Conservation (phyloP, 2,329 filamentous ascomycete genomes). For the Scleromitrula shiraiana region DNA sequence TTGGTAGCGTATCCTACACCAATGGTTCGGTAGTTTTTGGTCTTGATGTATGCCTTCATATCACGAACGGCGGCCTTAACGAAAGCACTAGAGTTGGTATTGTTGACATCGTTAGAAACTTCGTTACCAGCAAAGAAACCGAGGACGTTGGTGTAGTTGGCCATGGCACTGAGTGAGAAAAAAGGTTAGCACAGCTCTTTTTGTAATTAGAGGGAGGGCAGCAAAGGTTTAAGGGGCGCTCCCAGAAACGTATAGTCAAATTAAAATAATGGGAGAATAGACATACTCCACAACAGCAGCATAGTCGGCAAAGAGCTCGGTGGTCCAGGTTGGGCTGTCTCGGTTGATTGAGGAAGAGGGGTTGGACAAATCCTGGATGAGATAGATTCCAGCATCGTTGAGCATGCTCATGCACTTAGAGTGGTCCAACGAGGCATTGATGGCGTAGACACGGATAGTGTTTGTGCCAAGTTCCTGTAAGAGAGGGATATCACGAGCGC, state of each 20-base stretch:
- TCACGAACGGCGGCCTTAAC: slow-evolving; percentile 98
- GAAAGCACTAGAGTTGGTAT: slow-evolving; percentile 83
- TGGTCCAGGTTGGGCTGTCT: slow-evolving; percentile 69
- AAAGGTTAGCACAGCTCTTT: background rate
- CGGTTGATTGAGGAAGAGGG: slow-evolving; percentile 81
- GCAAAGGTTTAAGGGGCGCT: no score
- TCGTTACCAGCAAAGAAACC: slow-evolving; percentile 99
- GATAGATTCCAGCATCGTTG: slow-evolving; percentile 82
- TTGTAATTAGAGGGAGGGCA: background rate
- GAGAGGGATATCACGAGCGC: slow-evolving; percentile 79
- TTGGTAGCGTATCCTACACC: slow-evolving; percentile 95
- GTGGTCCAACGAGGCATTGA: slow-evolving; percentile 75
- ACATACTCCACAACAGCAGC: slow-evolving; percentile 64
- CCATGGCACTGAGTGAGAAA: slow-evolving; percentile 41
- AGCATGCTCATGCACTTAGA: slow-evolving; percentile 76
- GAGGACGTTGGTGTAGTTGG: slow-evolving; percentile 80
- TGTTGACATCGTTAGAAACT: slow-evolving; percentile 81
- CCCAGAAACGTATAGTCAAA: no score
- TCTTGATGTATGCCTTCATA: slow-evolving; percentile 87
- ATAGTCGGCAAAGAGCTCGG: slow-evolving; percentile 72
- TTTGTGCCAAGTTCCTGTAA: slow-evolving; percentile 77
- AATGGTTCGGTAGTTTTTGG: slow-evolving; percentile 66
- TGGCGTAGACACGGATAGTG: slow-evolving; percentile 88
- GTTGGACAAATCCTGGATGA: slow-evolving; percentile 83
- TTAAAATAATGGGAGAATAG: background rate